Percentiles rank a stretch among this genome's conserved stretches.
Evolutionary conservation across 1,284 basidiomycete species (phyloP).

Genomic region (Sanghuangporus baumii): DNA sequence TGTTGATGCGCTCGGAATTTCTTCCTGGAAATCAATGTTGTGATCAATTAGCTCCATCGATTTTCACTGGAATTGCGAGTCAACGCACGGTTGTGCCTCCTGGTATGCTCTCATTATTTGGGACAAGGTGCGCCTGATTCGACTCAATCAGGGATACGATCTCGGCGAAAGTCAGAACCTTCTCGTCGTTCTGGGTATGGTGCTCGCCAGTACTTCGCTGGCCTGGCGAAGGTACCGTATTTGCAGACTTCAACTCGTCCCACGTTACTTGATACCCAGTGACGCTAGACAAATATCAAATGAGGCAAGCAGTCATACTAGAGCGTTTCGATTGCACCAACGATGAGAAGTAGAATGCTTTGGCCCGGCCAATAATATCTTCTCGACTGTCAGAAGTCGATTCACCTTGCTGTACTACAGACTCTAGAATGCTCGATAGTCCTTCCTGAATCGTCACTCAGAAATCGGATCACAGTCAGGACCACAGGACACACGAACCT

Average conservation of each 20-base stretch:
- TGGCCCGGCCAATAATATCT: constrained; percentile 20
- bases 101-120: constrained; percentile 68
- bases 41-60: background rate
- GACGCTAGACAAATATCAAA: constrained; percentile 5
- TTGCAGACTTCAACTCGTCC: constrained; percentile 10
- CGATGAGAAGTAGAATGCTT: constrained; percentile 22
- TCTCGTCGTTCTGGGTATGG: constrained; percentile 22
- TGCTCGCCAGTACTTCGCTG: background rate
- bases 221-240: background rate
- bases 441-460: constrained; percentile 4
- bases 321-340: background rate
- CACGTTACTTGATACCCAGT: constrained; percentile 18
- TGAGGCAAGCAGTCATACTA: background rate
- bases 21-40: constrained; percentile 1
- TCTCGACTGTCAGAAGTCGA: background rate
- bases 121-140: constrained; percentile 64
- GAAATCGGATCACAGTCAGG: background rate
- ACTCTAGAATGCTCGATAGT: constrained; percentile 7
- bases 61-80: too few species aligned
- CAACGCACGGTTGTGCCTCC: constrained; percentile 52
- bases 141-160: constrained; percentile 64
- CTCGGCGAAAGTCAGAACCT: constrained; percentile 55
- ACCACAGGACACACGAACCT: background rate
- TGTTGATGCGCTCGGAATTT: constrained; percentile 5
- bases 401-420: background rate